phyloP scores from a whole-genome alignment of 2,329 filamentous ascomycete species.

The Ceratocystis diversiconidia region DNA sequence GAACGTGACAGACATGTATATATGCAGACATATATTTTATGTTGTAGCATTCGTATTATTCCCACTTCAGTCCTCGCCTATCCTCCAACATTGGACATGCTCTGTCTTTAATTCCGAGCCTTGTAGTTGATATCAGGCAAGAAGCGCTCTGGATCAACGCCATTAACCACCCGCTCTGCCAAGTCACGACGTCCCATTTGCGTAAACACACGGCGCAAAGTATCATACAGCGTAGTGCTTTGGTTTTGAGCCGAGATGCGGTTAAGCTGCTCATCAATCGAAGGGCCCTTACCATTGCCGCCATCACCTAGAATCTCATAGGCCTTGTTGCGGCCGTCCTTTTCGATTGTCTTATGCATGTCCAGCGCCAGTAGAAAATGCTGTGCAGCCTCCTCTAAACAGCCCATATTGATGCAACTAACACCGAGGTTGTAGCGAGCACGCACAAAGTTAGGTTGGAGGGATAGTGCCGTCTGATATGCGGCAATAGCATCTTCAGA shows the following conservation, averaged over 20 bases:
- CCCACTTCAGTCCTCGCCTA: too few species aligned
- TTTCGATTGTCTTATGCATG: slow-evolving; percentile 91
- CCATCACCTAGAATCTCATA: slow-evolving; percentile 60
- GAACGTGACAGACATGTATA: not conserved
- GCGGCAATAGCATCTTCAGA: slow-evolving; percentile 93
- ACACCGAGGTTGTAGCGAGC: slow-evolving; percentile 95
- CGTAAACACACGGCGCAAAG: slow-evolving; percentile 81
- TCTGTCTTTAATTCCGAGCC: slow-evolving; percentile 56
- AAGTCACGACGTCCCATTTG: slow-evolving; percentile 87
- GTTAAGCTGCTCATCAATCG: slow-evolving; percentile 59
- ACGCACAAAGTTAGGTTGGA: slow-evolving; percentile 92
- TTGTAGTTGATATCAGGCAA: slow-evolving; percentile 44
- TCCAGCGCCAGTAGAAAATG: slow-evolving; percentile 82
- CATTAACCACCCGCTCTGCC: slow-evolving; percentile 71
- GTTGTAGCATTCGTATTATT: too few species aligned
- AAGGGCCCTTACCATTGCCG: slow-evolving; percentile 24
- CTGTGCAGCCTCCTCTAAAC: slow-evolving; percentile 80
- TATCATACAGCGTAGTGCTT: slow-evolving; percentile 94
- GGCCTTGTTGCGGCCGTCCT: slow-evolving; percentile 68
- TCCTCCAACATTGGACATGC: not conserved
- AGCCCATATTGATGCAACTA: slow-evolving; percentile 93
- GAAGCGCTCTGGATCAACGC: slow-evolving; percentile 84
- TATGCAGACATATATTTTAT: too few species aligned
- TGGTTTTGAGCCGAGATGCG: slow-evolving; percentile 88
- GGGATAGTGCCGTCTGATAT: slow-evolving; percentile 79